phyloP scores from a whole-genome alignment of 768 basidiomycete species.

The Kwoniella botswanensis region DNA sequence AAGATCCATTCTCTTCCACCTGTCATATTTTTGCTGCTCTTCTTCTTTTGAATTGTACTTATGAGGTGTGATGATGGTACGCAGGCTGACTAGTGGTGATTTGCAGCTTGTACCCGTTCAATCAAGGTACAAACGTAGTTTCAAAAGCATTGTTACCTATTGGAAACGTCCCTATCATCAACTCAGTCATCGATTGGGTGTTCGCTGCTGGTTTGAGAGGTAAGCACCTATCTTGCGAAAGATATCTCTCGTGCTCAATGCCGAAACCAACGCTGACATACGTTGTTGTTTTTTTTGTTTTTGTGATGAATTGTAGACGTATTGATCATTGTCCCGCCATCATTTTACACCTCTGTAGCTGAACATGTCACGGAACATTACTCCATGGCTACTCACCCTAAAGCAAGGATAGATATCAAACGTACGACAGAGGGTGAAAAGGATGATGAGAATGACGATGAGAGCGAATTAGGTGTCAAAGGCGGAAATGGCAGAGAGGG shows the following conservation, averaged over 20 bases:
- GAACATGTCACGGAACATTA: constrained; percentile 83
- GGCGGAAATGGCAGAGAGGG: constrained; percentile 29
- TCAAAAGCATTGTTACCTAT: constrained; percentile 88
- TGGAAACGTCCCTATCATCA: constrained; percentile 84
- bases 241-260: too few species aligned
- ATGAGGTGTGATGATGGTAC: too few species aligned
- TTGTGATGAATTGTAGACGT: constrained; percentile 66
- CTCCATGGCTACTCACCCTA: constrained; percentile 66
- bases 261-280: too few species aligned
- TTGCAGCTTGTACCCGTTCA: constrained; percentile 55
- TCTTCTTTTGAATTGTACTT: too few species aligned
- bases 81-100: neutral
- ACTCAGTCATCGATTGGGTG: constrained; percentile 82
- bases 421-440: constrained; percentile 62
- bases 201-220: constrained; percentile 85
- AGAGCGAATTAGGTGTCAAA: constrained; percentile 20
- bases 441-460: constrained; percentile 39
- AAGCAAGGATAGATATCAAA: constrained; percentile 76
- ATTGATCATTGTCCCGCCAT: constrained; percentile 75
- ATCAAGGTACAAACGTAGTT: constrained; percentile 67
- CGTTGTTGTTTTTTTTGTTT: too few species aligned
- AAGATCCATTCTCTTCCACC: neutral
- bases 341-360: constrained; percentile 67
- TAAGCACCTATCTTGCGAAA: too few species aligned
- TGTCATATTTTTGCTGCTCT: neutral